Evolutionary conservation across 2,329 filamentous ascomycete species (phyloP).

Genomic region (Botrytis byssoidea): DNA sequence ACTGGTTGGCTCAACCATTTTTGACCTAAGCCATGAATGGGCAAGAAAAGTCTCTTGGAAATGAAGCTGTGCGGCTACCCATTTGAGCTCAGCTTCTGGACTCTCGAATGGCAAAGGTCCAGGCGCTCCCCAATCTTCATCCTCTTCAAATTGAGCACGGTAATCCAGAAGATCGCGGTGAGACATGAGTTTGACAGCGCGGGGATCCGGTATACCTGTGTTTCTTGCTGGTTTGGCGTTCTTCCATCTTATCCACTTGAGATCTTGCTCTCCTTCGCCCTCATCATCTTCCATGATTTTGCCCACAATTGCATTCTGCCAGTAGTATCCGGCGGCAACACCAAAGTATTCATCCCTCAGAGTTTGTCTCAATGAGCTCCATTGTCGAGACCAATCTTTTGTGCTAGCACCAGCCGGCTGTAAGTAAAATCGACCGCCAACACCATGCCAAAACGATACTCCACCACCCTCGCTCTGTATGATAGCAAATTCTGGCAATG

Average conservation of each 20-base stretch:
- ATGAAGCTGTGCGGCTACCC: slow-evolving; percentile 15
- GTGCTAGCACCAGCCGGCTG: slow-evolving; percentile 10
- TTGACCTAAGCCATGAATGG: not conserved
- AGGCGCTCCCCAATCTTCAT: slow-evolving; percentile 16
- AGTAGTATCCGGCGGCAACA: slow-evolving; percentile 28
- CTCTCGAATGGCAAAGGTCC: slow-evolving; percentile 17
- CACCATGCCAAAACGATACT: slow-evolving; percentile 36
- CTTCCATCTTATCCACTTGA: slow-evolving; percentile 17
- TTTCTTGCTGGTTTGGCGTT: not conserved
- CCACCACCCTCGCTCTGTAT: slow-evolving; percentile 34
- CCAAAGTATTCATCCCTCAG: slow-evolving; percentile 12
- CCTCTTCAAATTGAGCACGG: not conserved
- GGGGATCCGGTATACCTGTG: not conserved
- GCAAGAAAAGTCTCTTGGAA: not conserved
- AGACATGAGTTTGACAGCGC: not conserved
- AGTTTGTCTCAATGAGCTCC: slow-evolving; percentile 26
- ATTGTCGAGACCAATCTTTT: slow-evolving; percentile 19
- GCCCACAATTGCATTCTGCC: slow-evolving; percentile 28
- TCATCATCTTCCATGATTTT: slow-evolving; percentile 18
- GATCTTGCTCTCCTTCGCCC: slow-evolving; percentile 16
- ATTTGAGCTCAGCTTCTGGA: slow-evolving; percentile 18
- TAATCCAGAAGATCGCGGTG: not conserved
- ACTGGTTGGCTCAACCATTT: slow-evolving; percentile 5
- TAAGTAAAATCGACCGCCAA: slow-evolving; percentile 27
- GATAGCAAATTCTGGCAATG: slow-evolving; percentile 36